Conservation (phyloP, 495 filamentous ascomycete genomes). For the Melanomma pulvis-pyrius region DNA sequence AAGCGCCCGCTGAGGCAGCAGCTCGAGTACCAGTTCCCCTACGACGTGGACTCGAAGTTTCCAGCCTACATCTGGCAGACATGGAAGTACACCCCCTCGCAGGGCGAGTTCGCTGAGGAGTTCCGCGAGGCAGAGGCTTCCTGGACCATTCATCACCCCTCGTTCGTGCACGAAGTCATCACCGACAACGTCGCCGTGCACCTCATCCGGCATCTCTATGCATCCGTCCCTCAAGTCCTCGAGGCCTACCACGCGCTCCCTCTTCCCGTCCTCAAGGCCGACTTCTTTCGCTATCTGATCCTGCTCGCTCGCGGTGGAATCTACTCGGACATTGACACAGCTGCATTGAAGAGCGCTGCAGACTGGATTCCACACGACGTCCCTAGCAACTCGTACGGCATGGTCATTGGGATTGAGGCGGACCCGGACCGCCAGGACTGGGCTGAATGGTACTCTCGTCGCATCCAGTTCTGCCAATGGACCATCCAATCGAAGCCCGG, state of each 20-base stretch:
- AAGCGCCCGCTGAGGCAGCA: conserved; percentile 70
- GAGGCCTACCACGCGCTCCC: conserved; percentile 88
- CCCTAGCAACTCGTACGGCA: conserved; percentile 72
- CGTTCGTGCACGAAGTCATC: conserved; percentile 94
- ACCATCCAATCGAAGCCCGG: conserved; percentile 95
- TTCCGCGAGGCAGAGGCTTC: conserved; percentile 83
- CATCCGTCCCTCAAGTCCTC: conserved; percentile 83
- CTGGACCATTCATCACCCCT: conserved; percentile 88
- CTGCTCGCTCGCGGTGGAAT: conserved; percentile 91
- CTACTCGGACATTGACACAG: conserved; percentile 96
- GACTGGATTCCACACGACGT: conserved; percentile 86
- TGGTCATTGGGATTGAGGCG: conserved; percentile 93
- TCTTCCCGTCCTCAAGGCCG: conserved; percentile 87
- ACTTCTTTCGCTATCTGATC: conserved; percentile 97
- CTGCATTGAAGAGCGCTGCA: conserved; percentile 75
- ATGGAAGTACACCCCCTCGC: conserved; percentile 88
- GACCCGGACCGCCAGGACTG: conserved; percentile 93
- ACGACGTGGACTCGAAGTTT: conserved; percentile 83
- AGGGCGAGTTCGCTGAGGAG: conserved; percentile 71
- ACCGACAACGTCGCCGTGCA: conserved; percentile 83
- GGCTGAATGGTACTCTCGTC: conserved; percentile 91
- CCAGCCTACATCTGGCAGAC: conserved; percentile 99
- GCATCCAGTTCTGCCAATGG: conserved; percentile 99
- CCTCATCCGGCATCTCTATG: conserved; percentile 83
- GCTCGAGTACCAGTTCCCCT: conserved; percentile 90